Base-by-base conservation (phyloP, 495 filamentous ascomycete species). In the Oidiodendron maius region DNA sequence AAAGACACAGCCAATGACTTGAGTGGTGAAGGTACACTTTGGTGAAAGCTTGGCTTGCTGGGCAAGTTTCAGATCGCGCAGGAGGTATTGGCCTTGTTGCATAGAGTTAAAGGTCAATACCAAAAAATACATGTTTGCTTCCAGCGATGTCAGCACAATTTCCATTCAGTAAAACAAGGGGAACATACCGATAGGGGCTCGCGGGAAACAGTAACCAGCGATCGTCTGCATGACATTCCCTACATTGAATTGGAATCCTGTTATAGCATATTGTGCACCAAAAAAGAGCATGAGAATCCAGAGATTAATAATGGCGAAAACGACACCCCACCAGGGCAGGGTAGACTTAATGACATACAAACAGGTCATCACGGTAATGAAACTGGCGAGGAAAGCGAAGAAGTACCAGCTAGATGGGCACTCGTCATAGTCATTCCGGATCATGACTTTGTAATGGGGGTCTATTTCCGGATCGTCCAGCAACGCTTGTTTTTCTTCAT, bases 371-470 rank as follows among this genome's bases (percentile, higher is more conserved):
- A 74, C 79, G 1, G 75, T 61, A 25, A 75, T 47, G 40, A 77
- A 74, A 37, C 68, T 71, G 21, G 65, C 37, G 20, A 75, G 51
- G 12, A 82, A 61, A 2, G 77, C 58, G 0, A 48, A 44, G 0
- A 56, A 55, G 36, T 75, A 83, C 79, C 79, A 82, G 72, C 71
- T 78, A 56, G 64, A 63, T 4, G 79, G 77, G 2, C 63, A 58
- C 50, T 78, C 76, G 32, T 73, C 68, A 56, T 80, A 81, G 15
- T 69, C 62, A n/a, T n/a, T n/a, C 67, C 67, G 72, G 47, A 62
- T 48, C 53, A 56, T 56, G 18, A 56, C n/a, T 32, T 61, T 57
- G 55, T 76, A 72, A 47, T 78, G 75, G 1, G 65, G 69, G 48
- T 77, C 75, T 5, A 64, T 57, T 18, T 12, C 22, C 3, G 42